Conservation (phyloP, 1,139 yeast species). For the Taiozyma sp. region DNA sequence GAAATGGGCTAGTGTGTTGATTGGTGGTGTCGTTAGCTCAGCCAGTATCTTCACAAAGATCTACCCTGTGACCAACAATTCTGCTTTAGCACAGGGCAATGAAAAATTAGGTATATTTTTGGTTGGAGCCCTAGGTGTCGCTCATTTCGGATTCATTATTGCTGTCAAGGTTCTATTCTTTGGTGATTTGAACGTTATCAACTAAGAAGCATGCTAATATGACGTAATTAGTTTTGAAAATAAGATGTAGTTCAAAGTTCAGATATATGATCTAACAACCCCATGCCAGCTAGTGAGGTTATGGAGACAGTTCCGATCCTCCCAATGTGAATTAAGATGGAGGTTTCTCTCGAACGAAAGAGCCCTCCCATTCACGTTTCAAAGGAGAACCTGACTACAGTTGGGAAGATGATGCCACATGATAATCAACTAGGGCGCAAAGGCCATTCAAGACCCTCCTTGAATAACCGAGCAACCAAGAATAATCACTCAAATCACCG, state of each 20-base stretch:
- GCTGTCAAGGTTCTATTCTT: slow-evolving; percentile 25
- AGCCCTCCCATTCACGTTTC: too few species aligned
- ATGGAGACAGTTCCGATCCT: too few species aligned
- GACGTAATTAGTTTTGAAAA: background rate
- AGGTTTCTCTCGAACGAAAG: too few species aligned
- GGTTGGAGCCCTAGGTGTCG: slow-evolving; percentile 12
- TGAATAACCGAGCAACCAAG: background rate
- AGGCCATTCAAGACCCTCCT: background rate
- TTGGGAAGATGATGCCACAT: background rate
- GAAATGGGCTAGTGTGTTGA: slow-evolving; percentile 22
- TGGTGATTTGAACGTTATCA: slow-evolving; percentile 24
- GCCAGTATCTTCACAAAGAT: slow-evolving; percentile 18
- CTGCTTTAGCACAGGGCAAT: slow-evolving; percentile 12
- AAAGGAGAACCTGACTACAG: too few species aligned
- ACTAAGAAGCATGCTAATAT: background rate
- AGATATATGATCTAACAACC: too few species aligned
- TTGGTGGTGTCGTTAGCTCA: slow-evolving; percentile 23
- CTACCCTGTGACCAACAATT: slow-evolving; percentile 18
- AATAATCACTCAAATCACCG: background rate
- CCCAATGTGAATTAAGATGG: too few species aligned
- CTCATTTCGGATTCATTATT: slow-evolving; percentile 23
- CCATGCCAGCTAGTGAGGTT: too few species aligned
- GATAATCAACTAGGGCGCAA: background rate
- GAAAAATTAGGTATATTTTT: slow-evolving; percentile 14
- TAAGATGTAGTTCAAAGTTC: background rate